A percentile compares a stretch with the other conserved stretches of the same genome.
phyloP scores from a whole-genome alignment of 805 yeast species.

The Candida verbasci region DNA sequence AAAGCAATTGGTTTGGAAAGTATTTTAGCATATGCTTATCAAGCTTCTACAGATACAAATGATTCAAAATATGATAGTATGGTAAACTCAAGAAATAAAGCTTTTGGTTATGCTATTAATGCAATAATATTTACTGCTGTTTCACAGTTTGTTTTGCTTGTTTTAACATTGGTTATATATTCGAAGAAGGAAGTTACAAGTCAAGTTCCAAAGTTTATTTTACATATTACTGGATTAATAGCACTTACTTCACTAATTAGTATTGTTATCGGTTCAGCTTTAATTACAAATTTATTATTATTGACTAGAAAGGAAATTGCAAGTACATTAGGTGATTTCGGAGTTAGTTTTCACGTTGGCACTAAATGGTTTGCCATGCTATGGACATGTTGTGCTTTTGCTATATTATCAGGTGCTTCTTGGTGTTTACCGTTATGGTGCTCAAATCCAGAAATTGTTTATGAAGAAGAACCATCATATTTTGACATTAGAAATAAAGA shows the following conservation, averaged over 20 bases:
- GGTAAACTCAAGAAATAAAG: conserved; percentile 13
- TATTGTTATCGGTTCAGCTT: conserved; percentile 23
- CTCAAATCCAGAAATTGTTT: conserved; percentile 36
- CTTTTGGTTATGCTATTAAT: conserved; percentile 21
- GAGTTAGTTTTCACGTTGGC: conserved; percentile 43
- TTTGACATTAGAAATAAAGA: neutral
- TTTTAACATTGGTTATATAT: conserved; percentile 32
- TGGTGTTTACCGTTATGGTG: conserved; percentile 47
- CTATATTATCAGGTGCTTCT: conserved; percentile 21
- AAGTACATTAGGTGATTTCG: conserved; percentile 40
- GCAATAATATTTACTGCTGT: conserved; percentile 23
- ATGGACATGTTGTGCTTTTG: conserved; percentile 31
- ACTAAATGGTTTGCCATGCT: conserved; percentile 34
- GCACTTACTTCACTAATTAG: conserved; percentile 31
- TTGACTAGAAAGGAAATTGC: conserved; percentile 21
- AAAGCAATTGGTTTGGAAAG: conserved; percentile 35
- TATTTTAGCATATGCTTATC: conserved; percentile 47
- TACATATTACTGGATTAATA: conserved; percentile 33
- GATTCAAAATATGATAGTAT: conserved; percentile 10
- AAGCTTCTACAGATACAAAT: conserved; percentile 11
- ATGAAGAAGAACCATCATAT: conserved; percentile 3
- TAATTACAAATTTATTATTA: conserved; percentile 23
- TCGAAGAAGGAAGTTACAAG: conserved; percentile 26
- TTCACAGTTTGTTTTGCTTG: conserved; percentile 24
- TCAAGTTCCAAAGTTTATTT: conserved; percentile 23